Percentiles rank a stretch among this genome's conserved stretches.
phyloP scores from a whole-genome alignment of 805 yeast species.

The Sugiyamaella marilandica region DNA sequence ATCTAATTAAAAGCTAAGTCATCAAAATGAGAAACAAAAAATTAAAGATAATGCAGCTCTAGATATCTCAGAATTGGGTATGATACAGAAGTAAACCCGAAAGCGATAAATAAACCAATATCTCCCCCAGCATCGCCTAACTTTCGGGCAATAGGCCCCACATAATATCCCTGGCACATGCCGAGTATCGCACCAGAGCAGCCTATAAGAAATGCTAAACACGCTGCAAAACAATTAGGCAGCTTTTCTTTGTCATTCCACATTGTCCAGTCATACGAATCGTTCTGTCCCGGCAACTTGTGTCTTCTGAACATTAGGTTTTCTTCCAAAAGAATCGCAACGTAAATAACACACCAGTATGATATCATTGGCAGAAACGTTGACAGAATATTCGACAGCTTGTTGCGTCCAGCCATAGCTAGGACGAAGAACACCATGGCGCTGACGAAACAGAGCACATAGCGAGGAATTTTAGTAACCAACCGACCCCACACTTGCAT shows the following conservation, averaged over 20 bases:
- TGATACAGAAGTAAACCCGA: slow-evolving; percentile 61
- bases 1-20: background rate
- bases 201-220: slow-evolving; percentile 60
- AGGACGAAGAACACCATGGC: slow-evolving; percentile 62
- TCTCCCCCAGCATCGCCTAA: slow-evolving; percentile 73
- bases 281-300: slow-evolving; percentile 36
- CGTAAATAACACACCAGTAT: slow-evolving; percentile 83
- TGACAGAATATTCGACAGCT: slow-evolving; percentile 65
- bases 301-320: slow-evolving; percentile 62
- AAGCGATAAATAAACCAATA: slow-evolving; percentile 72
- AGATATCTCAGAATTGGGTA: slow-evolving; percentile 63
- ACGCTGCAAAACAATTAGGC: slow-evolving; percentile 70
- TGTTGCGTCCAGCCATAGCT: slow-evolving; percentile 70
- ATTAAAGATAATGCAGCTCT: slow-evolving; percentile 42
- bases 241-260: slow-evolving; percentile 63
- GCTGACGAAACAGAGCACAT: slow-evolving; percentile 64
- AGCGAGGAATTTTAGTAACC: slow-evolving; percentile 66
- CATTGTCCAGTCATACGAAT: slow-evolving; percentile 63
- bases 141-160: slow-evolving; percentile 64
- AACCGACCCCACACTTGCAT: slow-evolving; percentile 50
- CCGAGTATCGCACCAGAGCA: slow-evolving; percentile 81
- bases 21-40: background rate
- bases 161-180: slow-evolving; percentile 82
- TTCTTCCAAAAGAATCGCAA: slow-evolving; percentile 66
- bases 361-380: slow-evolving; percentile 90